These are phyloP conservation scores for Mollisiaceae sp. DNA, from an alignment of 2,329 filamentous ascomycete species.

Conservation along the genomic window DNA sequence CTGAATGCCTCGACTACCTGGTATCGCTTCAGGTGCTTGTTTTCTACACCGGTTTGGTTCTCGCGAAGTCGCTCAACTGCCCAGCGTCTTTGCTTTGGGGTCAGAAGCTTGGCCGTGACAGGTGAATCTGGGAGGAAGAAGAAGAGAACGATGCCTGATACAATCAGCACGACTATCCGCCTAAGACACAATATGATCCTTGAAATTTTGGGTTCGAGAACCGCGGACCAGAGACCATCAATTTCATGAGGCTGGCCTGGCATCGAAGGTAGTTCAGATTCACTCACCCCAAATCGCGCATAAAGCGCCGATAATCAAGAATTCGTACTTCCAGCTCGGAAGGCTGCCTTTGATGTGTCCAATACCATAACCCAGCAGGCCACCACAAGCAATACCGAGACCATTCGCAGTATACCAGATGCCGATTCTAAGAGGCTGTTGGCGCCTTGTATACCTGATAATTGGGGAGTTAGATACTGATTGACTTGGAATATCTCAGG, in stretches of 20 bases:
- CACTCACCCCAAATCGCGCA: conserved; percentile 22
- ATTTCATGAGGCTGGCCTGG: too few relatives aligned
- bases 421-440: conserved; percentile 65
- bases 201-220: not conserved
- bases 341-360: conserved; percentile 62
- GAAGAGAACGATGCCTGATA: conserved; percentile 42
- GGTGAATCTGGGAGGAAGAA: conserved; percentile 66
- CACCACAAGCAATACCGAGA: conserved; percentile 62
- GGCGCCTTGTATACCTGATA: conserved; percentile 52
- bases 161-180: not conserved
- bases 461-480: too few relatives aligned
- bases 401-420: conserved; percentile 64
- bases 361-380: conserved; percentile 62
- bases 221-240: not conserved
- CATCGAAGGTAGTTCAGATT: too few relatives aligned
- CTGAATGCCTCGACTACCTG: conserved; percentile 32
- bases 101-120: conserved; percentile 57
- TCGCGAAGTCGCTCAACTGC: conserved; percentile 28
- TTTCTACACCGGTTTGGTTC: conserved; percentile 34
- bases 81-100: conserved; percentile 40
- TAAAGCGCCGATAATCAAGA: conserved; percentile 59
- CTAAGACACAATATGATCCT: too few relatives aligned
- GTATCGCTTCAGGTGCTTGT: conserved; percentile 30
- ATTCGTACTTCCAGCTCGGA: conserved; percentile 70
- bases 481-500: too few relatives aligned